A percentile compares a stretch with the other conserved stretches of the same genome.
These are phyloP conservation scores for Wallacemonas sp. DNA, from an alignment of 208 protist genomes.

Conservation along the genomic window DNA sequence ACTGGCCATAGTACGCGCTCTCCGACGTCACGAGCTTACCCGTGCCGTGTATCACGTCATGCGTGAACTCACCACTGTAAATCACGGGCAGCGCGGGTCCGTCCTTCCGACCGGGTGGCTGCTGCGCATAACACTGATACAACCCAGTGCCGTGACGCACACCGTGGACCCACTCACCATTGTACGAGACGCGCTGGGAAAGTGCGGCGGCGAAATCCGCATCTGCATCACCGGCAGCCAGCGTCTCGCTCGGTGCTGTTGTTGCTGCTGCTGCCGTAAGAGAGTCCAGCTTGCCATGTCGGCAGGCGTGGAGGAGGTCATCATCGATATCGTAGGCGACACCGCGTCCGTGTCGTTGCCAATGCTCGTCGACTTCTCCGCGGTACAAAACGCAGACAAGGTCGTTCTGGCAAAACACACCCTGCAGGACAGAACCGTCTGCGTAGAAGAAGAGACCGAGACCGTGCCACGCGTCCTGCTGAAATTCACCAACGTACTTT, in stretches of 20 bases:
- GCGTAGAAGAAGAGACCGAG: constrained; percentile 58
- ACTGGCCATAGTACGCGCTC: constrained; percentile 76
- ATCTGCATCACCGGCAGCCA: too few relatives aligned
- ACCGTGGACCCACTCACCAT: constrained; percentile 84
- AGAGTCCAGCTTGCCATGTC: too few relatives aligned
- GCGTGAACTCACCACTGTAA: constrained; percentile 76
- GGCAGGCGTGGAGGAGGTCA: neutral
- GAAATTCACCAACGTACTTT: constrained; percentile 66
- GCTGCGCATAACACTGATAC: constrained; percentile 22
- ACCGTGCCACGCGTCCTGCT: constrained; percentile 59
- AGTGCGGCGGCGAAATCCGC: too few relatives aligned
- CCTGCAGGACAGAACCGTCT: constrained; percentile 71
- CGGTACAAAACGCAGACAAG: constrained; percentile 55
- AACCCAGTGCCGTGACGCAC: constrained; percentile 76
- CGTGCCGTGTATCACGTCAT: constrained; percentile 52
- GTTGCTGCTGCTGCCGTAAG: neutral
- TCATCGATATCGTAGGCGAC: constrained; percentile 29
- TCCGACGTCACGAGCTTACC: constrained; percentile 55
- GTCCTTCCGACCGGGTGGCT: too few relatives aligned
- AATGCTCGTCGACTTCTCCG: constrained; percentile 66
- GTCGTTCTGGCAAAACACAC: constrained; percentile 44
- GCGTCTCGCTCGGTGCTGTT: neutral
- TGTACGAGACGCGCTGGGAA: constrained; percentile 51
- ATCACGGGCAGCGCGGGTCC: constrained; percentile 48
- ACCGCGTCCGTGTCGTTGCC: constrained; percentile 64